phyloP scores from a whole-genome alignment of 108 stramenopile genomes.

The Skeletonema menzelii region DNA sequence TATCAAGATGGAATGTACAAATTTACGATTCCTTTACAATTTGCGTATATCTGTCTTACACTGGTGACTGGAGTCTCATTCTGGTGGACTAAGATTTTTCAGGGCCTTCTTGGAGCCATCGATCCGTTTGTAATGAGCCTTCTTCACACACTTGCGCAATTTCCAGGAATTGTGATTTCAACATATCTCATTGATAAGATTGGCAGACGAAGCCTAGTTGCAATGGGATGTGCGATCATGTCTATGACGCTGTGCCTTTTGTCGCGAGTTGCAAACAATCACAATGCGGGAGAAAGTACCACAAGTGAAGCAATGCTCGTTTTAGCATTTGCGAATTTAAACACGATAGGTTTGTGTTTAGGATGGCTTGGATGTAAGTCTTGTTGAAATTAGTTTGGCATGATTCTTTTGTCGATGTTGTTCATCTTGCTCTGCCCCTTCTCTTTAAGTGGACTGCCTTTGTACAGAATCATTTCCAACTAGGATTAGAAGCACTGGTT shows the following conservation, averaged over 20 bases:
- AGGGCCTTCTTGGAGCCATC: slow-evolving; percentile 9
- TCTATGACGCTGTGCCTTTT: slow-evolving; percentile 1
- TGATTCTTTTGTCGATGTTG: too few relatives aligned
- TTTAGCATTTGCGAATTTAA: slow-evolving; percentile 25
- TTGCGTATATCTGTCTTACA: slow-evolving; percentile 30
- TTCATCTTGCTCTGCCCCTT: too few relatives aligned
- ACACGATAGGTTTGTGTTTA: slow-evolving; percentile 19
- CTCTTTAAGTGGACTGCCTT: slow-evolving; percentile 21
- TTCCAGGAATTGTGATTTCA: slow-evolving; percentile 37
- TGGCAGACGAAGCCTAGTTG: slow-evolving; percentile 28
- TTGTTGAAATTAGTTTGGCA: too few relatives aligned
- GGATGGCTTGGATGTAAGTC: slow-evolving; percentile 23
- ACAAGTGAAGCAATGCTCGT: slow-evolving; percentile 6
- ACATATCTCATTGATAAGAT: slow-evolving; percentile 37
- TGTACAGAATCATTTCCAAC: slow-evolving; percentile 47
- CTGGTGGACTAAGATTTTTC: slow-evolving; percentile 49
- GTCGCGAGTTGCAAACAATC: background rate
- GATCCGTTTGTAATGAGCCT: slow-evolving; percentile 34
- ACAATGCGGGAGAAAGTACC: background rate
- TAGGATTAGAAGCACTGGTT: slow-evolving; percentile 39
- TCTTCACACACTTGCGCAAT: slow-evolving; percentile 42
- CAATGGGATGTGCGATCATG: slow-evolving; percentile 23
- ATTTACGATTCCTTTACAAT: slow-evolving; percentile 35
- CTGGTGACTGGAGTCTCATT: slow-evolving; percentile 30
- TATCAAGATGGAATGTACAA: slow-evolving; percentile 30